These are phyloP conservation scores for Blastocladiella britannica DNA, from an alignment of 192 early-diverging fungal genomes.

Conservation along the genomic window DNA sequence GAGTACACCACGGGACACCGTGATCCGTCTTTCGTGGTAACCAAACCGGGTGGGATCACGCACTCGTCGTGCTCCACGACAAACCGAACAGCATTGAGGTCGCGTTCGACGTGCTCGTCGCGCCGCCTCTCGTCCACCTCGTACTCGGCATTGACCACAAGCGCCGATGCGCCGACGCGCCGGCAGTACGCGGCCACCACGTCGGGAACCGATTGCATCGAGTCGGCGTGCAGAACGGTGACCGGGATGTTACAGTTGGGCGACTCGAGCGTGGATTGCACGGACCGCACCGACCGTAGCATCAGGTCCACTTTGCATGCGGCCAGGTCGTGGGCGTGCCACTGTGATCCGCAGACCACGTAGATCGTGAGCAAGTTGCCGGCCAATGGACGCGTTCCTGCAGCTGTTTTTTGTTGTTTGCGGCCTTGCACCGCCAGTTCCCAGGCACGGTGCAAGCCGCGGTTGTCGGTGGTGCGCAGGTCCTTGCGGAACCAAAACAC, in stretches of 20 bases:
- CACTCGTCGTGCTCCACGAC: constrained; percentile 30
- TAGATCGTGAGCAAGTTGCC: constrained; percentile 20
- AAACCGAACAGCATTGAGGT: constrained; percentile 9
- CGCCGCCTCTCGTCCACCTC: constrained; percentile 26
- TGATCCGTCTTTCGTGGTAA: constrained; percentile 24
- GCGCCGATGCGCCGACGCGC: constrained; percentile 11
- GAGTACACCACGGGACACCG: constrained; percentile 23
- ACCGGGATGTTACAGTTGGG: constrained; percentile 21
- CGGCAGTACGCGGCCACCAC: constrained; percentile 13
- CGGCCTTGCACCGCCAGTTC: constrained; percentile 3
- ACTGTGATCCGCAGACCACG: constrained; percentile 32
- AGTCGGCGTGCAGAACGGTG: constrained; percentile 16
- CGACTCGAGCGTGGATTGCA: constrained; percentile 13
- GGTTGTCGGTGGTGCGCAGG: constrained; percentile 22
- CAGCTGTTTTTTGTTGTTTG: not conserved
- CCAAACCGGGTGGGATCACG: constrained; percentile 22
- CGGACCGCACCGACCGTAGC: constrained; percentile 18
- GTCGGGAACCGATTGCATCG: constrained; percentile 9
- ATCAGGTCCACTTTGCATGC: constrained; percentile 28
- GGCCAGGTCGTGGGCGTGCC: constrained; percentile 24
- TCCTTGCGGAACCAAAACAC: constrained; percentile 30
- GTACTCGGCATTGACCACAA: constrained; percentile 34
- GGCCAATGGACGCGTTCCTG: not conserved
- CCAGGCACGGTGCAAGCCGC: constrained; percentile 12
- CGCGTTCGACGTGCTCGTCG: constrained; percentile 11